Conservation (phyloP, 768 basidiomycete genomes). For the Phylloporus sp. region DNA sequence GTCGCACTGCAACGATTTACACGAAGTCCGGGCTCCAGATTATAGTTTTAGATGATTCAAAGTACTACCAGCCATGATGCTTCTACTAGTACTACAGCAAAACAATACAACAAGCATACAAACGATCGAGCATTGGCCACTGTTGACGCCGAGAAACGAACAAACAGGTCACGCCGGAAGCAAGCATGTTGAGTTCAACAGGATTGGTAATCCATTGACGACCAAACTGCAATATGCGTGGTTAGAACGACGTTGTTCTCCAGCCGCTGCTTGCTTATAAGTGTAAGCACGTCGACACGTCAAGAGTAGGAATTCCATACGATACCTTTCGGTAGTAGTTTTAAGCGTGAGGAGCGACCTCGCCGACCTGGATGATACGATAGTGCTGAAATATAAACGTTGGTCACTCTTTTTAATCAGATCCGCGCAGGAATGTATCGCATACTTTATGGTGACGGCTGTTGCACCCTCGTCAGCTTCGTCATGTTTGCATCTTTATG, state of each 20-base stretch:
- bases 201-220: background rate
- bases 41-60: too few relatives aligned
- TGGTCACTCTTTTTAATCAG: too few relatives aligned
- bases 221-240: slow-evolving; percentile 7
- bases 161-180: too few relatives aligned
- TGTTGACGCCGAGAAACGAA: too few relatives aligned
- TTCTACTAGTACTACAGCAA: too few relatives aligned
- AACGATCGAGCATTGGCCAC: too few relatives aligned
- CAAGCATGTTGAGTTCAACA: too few relatives aligned
- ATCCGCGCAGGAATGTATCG: background rate
- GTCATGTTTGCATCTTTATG: background rate
- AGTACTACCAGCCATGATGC: too few relatives aligned
- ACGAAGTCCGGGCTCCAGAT: too few relatives aligned
- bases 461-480: background rate
- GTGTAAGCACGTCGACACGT: background rate
- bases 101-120: too few relatives aligned
- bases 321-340: background rate
- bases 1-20: too few relatives aligned
- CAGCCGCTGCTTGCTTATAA: background rate
- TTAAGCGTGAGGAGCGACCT: slow-evolving; percentile 5
- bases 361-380: slow-evolving; percentile 13
- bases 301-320: background rate
- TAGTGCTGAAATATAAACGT: slow-evolving; percentile 5
- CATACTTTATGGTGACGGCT: slow-evolving; percentile 14
- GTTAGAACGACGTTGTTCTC: slow-evolving; percentile 4